Conservation (phyloP, 768 basidiomycete genomes). For the Naematelia encephala region DNA sequence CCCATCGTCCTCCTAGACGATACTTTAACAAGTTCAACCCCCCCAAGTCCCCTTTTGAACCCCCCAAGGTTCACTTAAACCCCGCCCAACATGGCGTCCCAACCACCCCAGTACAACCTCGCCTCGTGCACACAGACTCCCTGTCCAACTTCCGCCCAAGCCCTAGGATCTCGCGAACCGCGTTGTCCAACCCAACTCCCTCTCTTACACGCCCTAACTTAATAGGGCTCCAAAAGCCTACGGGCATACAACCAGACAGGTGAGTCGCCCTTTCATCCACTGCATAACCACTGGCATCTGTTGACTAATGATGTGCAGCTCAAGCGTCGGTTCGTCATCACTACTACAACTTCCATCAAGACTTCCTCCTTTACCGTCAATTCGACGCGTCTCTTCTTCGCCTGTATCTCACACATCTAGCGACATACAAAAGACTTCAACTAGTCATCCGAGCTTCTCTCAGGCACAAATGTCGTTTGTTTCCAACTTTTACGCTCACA, state of each 20-base stretch:
- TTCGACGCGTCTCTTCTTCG: background rate
- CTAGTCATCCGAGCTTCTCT: background rate
- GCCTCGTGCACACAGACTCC: background rate
- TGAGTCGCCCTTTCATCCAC: background rate
- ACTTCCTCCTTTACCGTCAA: background rate
- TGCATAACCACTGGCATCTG: background rate
- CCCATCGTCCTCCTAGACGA: slow-evolving; percentile 4
- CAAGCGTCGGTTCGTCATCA: background rate
- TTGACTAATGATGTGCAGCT: too few relatives aligned
- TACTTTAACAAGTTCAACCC: background rate
- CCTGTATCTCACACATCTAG: background rate
- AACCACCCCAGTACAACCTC: background rate
- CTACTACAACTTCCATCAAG: background rate
- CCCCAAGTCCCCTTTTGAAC: background rate
- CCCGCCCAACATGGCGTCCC: slow-evolving; percentile 4
- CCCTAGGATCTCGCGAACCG: background rate
- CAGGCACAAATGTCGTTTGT: background rate
- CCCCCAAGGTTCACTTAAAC: background rate
- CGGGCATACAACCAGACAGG: background rate
- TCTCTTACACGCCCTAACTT: slow-evolving; percentile 1
- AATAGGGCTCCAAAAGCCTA: background rate
- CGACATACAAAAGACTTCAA: background rate
- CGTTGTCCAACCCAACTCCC: slow-evolving; percentile 2
- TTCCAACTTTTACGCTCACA: background rate
- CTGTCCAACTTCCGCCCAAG: background rate